Percentiles rank a stretch among this genome's conserved stretches.
phyloP scores from a whole-genome alignment of 2,329 filamentous ascomycete species.

The Aspergillus piperis region DNA sequence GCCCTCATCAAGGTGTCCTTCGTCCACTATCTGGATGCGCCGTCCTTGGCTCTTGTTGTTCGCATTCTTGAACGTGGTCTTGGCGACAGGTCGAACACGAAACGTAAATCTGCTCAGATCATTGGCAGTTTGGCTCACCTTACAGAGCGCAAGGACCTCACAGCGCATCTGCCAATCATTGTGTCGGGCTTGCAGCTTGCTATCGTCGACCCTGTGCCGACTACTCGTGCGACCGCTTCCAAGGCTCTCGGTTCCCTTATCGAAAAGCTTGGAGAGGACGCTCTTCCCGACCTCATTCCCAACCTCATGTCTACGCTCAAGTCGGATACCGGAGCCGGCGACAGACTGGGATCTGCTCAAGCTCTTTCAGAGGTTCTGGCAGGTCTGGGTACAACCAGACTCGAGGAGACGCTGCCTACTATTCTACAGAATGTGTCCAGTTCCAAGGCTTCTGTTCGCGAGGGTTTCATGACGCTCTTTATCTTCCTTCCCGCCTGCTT shows the following conservation, averaged over 20 bases:
- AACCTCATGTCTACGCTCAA: conserved; percentile 97
- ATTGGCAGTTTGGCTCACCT: conserved; percentile 97
- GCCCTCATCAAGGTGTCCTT: conserved; percentile 97
- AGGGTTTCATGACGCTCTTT: conserved; percentile 99
- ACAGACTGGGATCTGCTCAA: conserved; percentile 93
- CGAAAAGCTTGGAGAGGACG: conserved; percentile 96
- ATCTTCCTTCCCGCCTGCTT: conserved; percentile 99
- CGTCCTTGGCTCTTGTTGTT: conserved; percentile 89
- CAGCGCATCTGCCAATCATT: conserved; percentile 85
- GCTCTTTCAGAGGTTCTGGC: conserved; percentile 95
- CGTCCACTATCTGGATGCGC: conserved; percentile 96
- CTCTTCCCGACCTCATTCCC: conserved; percentile 93
- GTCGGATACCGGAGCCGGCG: conserved; percentile 93
- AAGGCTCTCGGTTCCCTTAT: conserved; percentile 95
- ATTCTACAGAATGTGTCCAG: conserved; percentile 96
- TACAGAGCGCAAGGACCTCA: conserved; percentile 91
- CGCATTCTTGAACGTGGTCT: conserved; percentile 93
- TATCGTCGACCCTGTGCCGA: conserved; percentile 92
- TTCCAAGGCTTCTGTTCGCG: conserved; percentile 82
- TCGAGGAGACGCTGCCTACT: conserved; percentile 94
- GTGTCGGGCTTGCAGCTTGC: conserved; percentile 87
- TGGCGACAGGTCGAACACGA: conserved; percentile 87
- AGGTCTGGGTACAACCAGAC: conserved; percentile 83
- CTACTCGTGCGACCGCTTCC: conserved; percentile 92
- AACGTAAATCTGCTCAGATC: conserved; percentile 94